Evolutionary conservation across 192 early-diverging fungal genomes (phyloP), one percentile per base, ranked within the genome.

Genomic region (Coemansia sp.): DNA sequence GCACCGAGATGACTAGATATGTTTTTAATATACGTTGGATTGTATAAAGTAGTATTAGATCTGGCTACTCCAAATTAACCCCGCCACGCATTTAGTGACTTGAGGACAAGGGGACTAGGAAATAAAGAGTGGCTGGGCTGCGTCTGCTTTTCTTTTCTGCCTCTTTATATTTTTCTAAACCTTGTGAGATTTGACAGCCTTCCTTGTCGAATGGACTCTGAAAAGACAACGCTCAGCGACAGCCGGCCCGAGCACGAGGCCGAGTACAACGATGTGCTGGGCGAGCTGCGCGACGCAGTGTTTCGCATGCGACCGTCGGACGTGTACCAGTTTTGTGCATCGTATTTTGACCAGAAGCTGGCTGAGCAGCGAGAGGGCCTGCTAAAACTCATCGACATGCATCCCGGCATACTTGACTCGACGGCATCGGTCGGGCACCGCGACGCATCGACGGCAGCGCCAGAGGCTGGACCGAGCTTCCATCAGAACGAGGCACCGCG

Each of bases 241-340:
- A 54, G 29, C n/a, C 64, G 66, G 53, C 41, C 67, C 24, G 76
- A 79, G 62, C 71, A 79, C 68, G 73, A 81, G 59, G 61, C 78
- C 8, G 82, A 79, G 52, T 87, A 84, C 67, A 73, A 75, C 59
- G 82, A 79, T 53, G 83, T 97, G 39, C 77, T 97, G 41, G 86
- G 90, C 64, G 95, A 96, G 66, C 83, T 97, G 37, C 91, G 91
- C 77, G 82, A 88, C 60, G 88, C 88, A 49, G 84, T 97, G 25
- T 85, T 88, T 53, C 77, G 86, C 62, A 75, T 76, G 29, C 90
- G 93, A 60, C 95, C 95, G 5, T 70, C 87, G 41, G 95, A 98
- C 80, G 88, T 95, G 53, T 87, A 91, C 72, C 91, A 94, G 82
- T 98, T 94, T 76, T 96, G 94, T 76, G 90, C 94, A 22, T 85